A percentile compares a stretch with the other conserved stretches of the same genome.
Conservation (phyloP, 2,329 filamentous ascomycete species). For the Apiospora marii region DNA sequence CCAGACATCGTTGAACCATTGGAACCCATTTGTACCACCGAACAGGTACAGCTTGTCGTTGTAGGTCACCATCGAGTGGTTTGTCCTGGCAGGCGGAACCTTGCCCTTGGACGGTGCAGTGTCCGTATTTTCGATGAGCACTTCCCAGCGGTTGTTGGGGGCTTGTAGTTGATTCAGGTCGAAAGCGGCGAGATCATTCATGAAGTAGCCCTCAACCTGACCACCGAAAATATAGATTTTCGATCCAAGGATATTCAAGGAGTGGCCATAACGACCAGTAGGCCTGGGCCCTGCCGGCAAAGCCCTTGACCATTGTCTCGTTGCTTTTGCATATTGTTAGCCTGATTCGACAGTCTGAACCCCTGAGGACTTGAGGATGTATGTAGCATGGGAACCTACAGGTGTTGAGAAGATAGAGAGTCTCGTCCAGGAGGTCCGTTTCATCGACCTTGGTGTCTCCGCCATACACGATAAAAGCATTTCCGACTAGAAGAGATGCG, state of each 20-base stretch:
- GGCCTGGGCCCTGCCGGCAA: conserved; percentile 86
- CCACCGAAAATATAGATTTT: conserved; percentile 98
- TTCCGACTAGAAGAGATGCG: conserved; percentile 91
- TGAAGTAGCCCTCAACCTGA: conserved; percentile 96
- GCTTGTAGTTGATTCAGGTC: conserved; percentile 95
- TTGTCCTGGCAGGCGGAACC: conserved; percentile 88
- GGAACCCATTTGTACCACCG: conserved; percentile 92
- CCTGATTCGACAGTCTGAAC: conserved; percentile 21
- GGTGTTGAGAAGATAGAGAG: conserved; percentile 94
- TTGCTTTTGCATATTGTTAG: conserved; percentile 64
- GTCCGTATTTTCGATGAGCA: conserved; percentile 80
- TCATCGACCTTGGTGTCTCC: conserved; percentile 98
- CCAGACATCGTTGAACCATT: conserved; percentile 99
- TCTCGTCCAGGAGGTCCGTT: conserved; percentile 89
- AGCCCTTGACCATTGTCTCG: conserved; percentile 96
- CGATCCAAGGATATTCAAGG: conserved; percentile 93
- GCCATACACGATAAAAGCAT: conserved; percentile 98
- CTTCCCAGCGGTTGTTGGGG: conserved; percentile 91
- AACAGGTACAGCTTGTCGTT: conserved; percentile 97
- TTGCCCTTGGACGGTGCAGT: conserved; percentile 67
- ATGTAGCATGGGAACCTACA: conserved; percentile 67
- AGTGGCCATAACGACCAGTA: conserved; percentile 92
- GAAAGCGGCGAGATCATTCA: conserved; percentile 96
- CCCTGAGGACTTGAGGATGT: not conserved
- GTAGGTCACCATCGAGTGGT: conserved; percentile 90